Evolutionary conservation across 176 grass and related monocot genomes (phyloP), one percentile per base, ranked within the genome.

Genomic region (maize (Zea mays)): DNA sequence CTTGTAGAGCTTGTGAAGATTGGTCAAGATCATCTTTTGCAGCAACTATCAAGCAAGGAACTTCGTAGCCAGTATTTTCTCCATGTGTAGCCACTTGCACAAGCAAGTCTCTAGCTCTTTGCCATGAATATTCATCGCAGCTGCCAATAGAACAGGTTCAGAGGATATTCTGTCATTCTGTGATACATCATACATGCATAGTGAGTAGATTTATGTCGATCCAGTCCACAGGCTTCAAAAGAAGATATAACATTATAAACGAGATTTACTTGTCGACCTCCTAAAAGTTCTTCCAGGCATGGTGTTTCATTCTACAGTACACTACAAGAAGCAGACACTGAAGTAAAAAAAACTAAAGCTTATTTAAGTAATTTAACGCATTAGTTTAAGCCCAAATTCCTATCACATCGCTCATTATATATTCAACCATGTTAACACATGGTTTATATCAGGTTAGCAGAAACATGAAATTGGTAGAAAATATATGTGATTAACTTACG

Each of bases 11-110:
- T 73, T 95, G 78, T 55, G 96, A 76, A 90, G 87, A 92, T 42
- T 93, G 89, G 77, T 99, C 96, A 72, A 99, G 92, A 83, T 99
- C 96, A 33, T 99, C 92, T 86, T 99, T 99, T 34, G 96, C 96
- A 82, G 92, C 90, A 80, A 99, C 87, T 69, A 95, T 90, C 74
- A 99, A 81, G 75, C 96, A 99, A 92, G 96, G 96, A 71, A 93
- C 87, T 86, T 95, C 92, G 43, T 88, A 99, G n/a, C 96, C 88
- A 15, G 82, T 93, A 69, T 95, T 95, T 80, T 99, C 96, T 36
- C 96, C 96, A 87, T 99, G 96, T 83, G 87, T 84, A 63, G 96
- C 96, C 81, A 99, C 92, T 88, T 87, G 89, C 76, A 92, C 78
- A 75, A 99, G 84, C 88, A 99, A 88, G 58, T 95, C 87, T 86